phyloP scores from a whole-genome alignment of 2,329 filamentous ascomycete genomes.

The Aspergillus brasiliensis region DNA sequence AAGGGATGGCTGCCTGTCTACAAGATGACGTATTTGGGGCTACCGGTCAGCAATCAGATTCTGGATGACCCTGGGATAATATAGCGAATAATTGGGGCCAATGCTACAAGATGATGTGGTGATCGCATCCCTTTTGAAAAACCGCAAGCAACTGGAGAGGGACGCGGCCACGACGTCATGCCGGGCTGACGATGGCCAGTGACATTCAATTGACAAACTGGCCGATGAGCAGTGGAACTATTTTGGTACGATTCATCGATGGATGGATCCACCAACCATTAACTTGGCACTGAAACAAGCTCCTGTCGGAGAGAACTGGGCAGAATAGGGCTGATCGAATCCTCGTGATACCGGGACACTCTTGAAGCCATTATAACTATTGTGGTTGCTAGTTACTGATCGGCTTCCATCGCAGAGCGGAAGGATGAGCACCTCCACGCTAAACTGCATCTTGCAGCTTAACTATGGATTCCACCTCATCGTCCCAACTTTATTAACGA shows the following conservation, averaged over 20 bases:
- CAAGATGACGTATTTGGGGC: not conserved
- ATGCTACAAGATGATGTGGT: too few species aligned
- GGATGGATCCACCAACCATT: not conserved
- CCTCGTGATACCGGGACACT: not conserved
- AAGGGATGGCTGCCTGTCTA: not conserved
- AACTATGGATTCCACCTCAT: too few species aligned
- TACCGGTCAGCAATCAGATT: not conserved
- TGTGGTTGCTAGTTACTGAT: not conserved
- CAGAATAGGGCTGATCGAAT: not conserved
- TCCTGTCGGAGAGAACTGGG: too few species aligned
- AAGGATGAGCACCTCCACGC: not conserved
- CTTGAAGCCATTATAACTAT: not conserved
- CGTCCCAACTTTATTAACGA: not conserved
- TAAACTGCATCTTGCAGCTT: not conserved
- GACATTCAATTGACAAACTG: too few species aligned
- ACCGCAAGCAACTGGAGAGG: too few species aligned
- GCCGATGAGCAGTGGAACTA: too few species aligned
- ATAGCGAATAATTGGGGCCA: too few species aligned
- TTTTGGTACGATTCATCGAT: not conserved
- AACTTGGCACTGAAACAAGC: not conserved
- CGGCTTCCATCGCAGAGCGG: not conserved
- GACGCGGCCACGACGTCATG: not conserved
- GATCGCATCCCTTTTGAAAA: too few species aligned
- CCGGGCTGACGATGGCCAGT: not conserved
- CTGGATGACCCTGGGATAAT: too few species aligned